A percentile compares a stretch with the other conserved stretches of the same genome.
Evolutionary conservation across 2,329 filamentous ascomycete species (phyloP).

Genomic region (Cercospora canescens): DNA sequence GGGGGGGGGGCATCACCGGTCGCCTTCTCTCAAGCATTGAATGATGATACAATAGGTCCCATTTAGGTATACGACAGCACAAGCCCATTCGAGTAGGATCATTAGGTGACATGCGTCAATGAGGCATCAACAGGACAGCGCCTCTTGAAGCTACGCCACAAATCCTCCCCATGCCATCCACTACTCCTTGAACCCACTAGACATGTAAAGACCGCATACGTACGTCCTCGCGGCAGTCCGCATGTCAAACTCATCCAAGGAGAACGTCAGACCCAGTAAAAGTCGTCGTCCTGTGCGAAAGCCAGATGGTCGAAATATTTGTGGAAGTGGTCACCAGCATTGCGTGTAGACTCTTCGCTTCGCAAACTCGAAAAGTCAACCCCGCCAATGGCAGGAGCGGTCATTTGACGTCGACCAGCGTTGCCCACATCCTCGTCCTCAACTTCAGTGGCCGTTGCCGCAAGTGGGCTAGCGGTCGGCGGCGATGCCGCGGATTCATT

Average conservation of each 20-base stretch:
- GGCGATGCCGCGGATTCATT: not conserved
- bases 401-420: not conserved
- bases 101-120: not conserved
- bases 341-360: not conserved
- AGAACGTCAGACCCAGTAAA: conserved; percentile 14
- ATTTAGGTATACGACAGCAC: conserved; percentile 1
- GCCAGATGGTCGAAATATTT: conserved; percentile 15
- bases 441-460: not conserved
- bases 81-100: not conserved
- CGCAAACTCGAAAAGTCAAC: conserved; percentile 1
- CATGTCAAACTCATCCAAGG: not conserved
- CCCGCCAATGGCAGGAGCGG: conserved; percentile 14
- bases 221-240: not conserved
- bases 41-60: not conserved
- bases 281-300: conserved; percentile 12
- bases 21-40: not conserved
- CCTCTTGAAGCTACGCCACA: not conserved
- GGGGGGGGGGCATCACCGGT: too few relatives aligned
- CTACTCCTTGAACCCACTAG: not conserved
- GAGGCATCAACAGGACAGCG: not conserved
- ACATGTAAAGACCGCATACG: not conserved
- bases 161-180: not conserved
- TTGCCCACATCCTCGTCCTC: conserved; percentile 9
- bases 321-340: conserved; percentile 10
- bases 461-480: not conserved